Base-by-base conservation (phyloP, 169 alveolate species). In the Plasmodium vivax region DNA sequence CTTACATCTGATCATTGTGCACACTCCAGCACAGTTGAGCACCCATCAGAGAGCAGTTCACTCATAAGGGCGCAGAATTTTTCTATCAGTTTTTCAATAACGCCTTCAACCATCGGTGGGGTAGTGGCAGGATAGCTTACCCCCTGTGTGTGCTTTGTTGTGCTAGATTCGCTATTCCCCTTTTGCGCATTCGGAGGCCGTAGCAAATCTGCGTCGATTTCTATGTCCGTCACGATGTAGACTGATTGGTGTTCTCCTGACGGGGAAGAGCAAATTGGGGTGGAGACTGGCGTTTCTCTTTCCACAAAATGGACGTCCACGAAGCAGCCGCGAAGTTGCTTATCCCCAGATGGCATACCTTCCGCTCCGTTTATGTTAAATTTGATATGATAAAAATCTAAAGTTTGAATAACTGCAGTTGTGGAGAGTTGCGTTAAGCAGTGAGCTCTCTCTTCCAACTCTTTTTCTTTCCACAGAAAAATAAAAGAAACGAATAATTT, bases 401-500 rank as follows among this genome's bases (percentile, higher is more conserved):
- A 47, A 12, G 95, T 82, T 91, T 91, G 72, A 27, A 83, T 91
- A 43, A 82, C 32, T 32, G 85, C 92, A 68, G 56, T 90, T 19
- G 92, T 91, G 19, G 83, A 62, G 1, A 75, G 10, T 82, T 91
- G 92, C 2, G 85, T 14, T 82, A 91, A 81, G 58, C 36, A 72
- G 0, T 45, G 51, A 10, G 56, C 34, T 54, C 4, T 72, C 27
- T 82, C 34, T 7, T 62, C 34, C 14, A 56, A 36, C 56, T 71
- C 19, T 43, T 71, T 82, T 82, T 91, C 74, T 8, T 81, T 47
- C 92, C 92, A 91, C 83, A 82, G 71, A 72, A 91, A 82, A 45
- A 73, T 72, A 91, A 91, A 91, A 43, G 95, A 45, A 16, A 71
- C 47, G 72, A 82, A 91, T 47, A 91, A 62, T 30, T 91, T 91